These are phyloP conservation scores for Fusarium marasasianum DNA, from an alignment of 2,329 filamentous ascomycete species.

Conservation along the genomic window DNA sequence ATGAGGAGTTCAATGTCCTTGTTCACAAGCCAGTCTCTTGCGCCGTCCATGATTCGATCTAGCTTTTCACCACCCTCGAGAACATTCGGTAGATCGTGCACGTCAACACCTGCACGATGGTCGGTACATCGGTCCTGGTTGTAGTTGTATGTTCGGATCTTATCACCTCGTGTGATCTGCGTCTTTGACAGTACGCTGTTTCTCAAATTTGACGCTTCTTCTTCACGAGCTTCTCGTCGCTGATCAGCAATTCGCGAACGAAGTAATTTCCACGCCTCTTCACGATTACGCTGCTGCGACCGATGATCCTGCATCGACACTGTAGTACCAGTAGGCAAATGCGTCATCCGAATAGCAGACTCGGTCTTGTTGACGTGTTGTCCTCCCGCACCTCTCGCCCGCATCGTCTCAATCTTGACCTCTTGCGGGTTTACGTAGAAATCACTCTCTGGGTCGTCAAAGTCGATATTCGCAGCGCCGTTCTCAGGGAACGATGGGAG, in stretches of 20 bases:
- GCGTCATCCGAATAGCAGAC: slow-evolving; percentile 91
- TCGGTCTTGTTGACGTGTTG: slow-evolving; percentile 99
- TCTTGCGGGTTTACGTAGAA: slow-evolving; percentile 90
- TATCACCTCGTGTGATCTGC: slow-evolving; percentile 89
- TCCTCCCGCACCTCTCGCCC: slow-evolving; percentile 88
- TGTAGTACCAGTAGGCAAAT: slow-evolving; percentile 84
- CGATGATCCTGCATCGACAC: slow-evolving; percentile 94
- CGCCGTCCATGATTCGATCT: slow-evolving; percentile 80
- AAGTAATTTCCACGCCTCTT: slow-evolving; percentile 86
- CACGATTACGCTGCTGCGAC: slow-evolving; percentile 89
- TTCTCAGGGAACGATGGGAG: slow-evolving; percentile 80
- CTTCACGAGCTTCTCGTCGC: slow-evolving; percentile 83
- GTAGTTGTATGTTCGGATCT: slow-evolving; percentile 92
- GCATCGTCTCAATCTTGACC: slow-evolving; percentile 87
- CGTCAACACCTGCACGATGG: slow-evolving; percentile 81
- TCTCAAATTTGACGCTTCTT: slow-evolving; percentile 77
- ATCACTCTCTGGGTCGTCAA: slow-evolving; percentile 87
- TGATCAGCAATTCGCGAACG: slow-evolving; percentile 83
- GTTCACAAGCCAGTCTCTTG: slow-evolving; percentile 78
- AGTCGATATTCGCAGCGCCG: slow-evolving; percentile 62
- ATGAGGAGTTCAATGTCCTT: slow-evolving; percentile 78
- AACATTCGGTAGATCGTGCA: slow-evolving; percentile 84
- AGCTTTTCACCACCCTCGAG: slow-evolving; percentile 77
- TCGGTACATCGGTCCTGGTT: slow-evolving; percentile 83
- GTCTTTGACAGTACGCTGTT: slow-evolving; percentile 82